Evolutionary conservation across 1,284 basidiomycete species (phyloP), one percentile per base, ranked within the genome.

Genomic region (Cerioporus squamosus): DNA sequence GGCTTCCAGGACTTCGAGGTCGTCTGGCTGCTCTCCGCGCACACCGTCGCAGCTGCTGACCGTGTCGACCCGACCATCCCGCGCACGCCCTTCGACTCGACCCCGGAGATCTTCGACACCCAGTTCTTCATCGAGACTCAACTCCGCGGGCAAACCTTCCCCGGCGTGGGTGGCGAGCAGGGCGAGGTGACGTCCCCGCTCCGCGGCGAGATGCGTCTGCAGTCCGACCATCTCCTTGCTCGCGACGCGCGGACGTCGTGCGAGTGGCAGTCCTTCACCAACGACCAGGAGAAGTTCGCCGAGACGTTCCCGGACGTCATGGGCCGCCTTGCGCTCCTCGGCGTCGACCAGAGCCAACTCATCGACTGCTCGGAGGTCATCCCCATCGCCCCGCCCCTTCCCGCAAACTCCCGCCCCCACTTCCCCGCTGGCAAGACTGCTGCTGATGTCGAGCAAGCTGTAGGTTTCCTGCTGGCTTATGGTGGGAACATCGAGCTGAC

Each of bases 141-240:
- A 18, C 42, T 43, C 18, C 42, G 18, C n/a, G 42, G 42, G 18
- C 10, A 12, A 78, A 79, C 57, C 66, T 79, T n/a, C 69, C 66
- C 2, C 69, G 78, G 79, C 53, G 77, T 72, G 23, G 24, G 42
- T 2, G 50, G 45, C 36, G 72, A 72, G 51, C 63, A 66, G 47
- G 75, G 74, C 15, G 75, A 77, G 53, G 74, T 71, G 12, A 51
- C 70, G 57, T 75, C 75, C 14, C 72, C 75, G 17, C 59, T 77
- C 31, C 51, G 36, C 14, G 75, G 76, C 39, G 76, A 75, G 58
- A 66, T 79, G n/a, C 75, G 77, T 43, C 42, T 43, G 20, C 18
- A 43, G 8, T 43, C 42, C 1, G 42, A 43, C 42, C 23, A 22
- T 6, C 42, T 43, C 5, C 14, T 43, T 18, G 42, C 42, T 8